phyloP scores from a whole-genome alignment of 495 filamentous ascomycete genomes.

The Hyaloscypha bicolor region DNA sequence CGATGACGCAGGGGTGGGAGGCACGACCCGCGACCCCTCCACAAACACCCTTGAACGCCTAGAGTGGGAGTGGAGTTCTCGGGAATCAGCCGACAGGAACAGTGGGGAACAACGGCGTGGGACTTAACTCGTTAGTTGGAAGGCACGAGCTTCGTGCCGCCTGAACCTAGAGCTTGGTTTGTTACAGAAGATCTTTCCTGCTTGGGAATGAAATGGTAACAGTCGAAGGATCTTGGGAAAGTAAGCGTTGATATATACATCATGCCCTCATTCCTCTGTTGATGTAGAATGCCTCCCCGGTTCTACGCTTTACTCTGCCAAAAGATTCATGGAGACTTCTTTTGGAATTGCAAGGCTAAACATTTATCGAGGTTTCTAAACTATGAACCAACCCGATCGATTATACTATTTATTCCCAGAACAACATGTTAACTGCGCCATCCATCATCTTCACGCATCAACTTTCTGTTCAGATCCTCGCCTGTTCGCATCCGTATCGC shows the following conservation, averaged over 20 bases:
- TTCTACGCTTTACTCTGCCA: neutral
- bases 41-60: neutral
- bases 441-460: constrained; percentile 3
- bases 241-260: too few relatives aligned
- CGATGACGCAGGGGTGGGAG: constrained; percentile 23
- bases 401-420: constrained; percentile 19
- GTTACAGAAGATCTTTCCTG: neutral
- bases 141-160: neutral
- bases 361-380: constrained; percentile 13
- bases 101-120: neutral
- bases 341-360: constrained; percentile 15
- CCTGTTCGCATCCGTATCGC: neutral
- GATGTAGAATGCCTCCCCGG: neutral
- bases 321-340: neutral
- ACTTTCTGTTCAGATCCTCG: neutral
- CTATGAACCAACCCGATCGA: constrained; percentile 17
- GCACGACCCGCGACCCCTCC: neutral
- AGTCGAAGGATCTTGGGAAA: too few relatives aligned
- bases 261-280: neutral
- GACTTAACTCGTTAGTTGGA: neutral
- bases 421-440: constrained; percentile 7
- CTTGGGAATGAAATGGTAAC: neutral
- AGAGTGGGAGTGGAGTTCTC: neutral
- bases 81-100: neutral
- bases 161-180: neutral